Conservation (phyloP, 2,329 filamentous ascomycete species). For the Apiospora pterosperma region DNA sequence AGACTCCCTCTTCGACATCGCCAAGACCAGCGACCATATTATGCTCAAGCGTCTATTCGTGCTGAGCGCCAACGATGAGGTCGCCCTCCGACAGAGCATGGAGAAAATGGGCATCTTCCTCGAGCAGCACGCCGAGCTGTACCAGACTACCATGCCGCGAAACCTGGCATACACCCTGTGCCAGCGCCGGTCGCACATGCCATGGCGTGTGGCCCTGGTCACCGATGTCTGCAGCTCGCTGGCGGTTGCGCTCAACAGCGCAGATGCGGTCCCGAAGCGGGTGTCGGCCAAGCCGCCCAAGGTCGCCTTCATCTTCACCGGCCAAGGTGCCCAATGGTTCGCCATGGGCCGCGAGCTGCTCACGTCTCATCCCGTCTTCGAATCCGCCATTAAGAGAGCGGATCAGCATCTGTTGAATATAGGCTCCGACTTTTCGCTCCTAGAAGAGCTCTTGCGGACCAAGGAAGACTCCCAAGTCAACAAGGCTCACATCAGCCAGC, state of each 20-base stretch:
- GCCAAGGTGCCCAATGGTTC: conserved; percentile 32
- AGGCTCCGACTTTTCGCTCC: conserved; percentile 20
- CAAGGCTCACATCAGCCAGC: conserved; percentile 27
- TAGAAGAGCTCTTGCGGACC: conserved; percentile 16
- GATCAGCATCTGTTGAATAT: conserved; percentile 14
- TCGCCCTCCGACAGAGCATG: conserved; percentile 15
- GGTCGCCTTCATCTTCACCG: conserved; percentile 30
- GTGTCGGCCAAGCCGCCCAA: conserved; percentile 15
- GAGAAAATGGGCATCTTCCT: conserved; percentile 22
- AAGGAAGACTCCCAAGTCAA: conserved; percentile 18
- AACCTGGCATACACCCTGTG: conserved; percentile 28
- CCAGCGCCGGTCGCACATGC: conserved; percentile 23
- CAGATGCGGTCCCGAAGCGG: conserved; percentile 18
- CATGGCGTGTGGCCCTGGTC: conserved; percentile 18
- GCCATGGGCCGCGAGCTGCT: conserved; percentile 30
- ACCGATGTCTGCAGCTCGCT: conserved; percentile 17
- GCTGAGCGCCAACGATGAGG: conserved; percentile 17
- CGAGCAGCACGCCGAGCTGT: conserved; percentile 17
- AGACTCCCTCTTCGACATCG: conserved; percentile 5
- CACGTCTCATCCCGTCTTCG: conserved; percentile 14
- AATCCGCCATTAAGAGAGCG: conserved; percentile 12
- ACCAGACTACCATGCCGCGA: conserved; percentile 22
- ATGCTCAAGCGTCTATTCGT: conserved; percentile 12
- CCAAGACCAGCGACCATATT: not conserved
- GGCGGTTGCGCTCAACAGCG: conserved; percentile 18